Conservation (phyloP, 805 yeast species). For the Suhomyces kilbournensis region DNA sequence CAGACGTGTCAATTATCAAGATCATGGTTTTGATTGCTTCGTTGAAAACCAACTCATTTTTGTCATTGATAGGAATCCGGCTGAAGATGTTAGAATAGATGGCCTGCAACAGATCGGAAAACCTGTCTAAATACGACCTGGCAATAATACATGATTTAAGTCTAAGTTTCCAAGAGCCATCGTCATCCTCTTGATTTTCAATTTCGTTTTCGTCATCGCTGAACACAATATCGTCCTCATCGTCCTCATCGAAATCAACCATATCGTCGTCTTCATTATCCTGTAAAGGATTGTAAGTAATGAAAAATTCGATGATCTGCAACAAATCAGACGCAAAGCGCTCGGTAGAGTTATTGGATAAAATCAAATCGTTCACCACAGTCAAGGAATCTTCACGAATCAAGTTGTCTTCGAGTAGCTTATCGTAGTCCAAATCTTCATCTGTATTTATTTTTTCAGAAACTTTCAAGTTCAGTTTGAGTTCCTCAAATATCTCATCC, state of each 20-base stretch:
- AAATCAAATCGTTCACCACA: conserved; percentile 34
- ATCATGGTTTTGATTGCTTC: conserved; percentile 48
- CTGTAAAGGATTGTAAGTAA: conserved; percentile 31
- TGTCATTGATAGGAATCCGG: conserved; percentile 34
- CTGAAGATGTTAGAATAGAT: conserved; percentile 31
- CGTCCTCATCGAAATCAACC: conserved; percentile 22
- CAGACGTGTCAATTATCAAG: conserved; percentile 32
- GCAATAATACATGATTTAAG: conserved; percentile 47
- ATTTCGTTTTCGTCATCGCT: conserved; percentile 47
- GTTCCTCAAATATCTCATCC: conserved; percentile 5
- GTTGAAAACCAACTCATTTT: conserved; percentile 48
- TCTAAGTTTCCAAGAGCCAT: conserved; percentile 61
- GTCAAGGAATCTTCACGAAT: conserved; percentile 51
- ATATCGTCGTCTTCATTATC: conserved; percentile 18
- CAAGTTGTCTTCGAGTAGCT: conserved; percentile 41
- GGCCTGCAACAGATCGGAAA: conserved; percentile 34
- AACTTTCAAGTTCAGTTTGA: conserved; percentile 1
- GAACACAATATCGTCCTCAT: conserved; percentile 16
- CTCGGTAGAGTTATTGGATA: conserved; percentile 10
- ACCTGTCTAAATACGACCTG: conserved; percentile 32
- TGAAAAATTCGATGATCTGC: conserved; percentile 18
- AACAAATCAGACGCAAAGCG: conserved; percentile 13
- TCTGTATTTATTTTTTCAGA: conserved; percentile 9
- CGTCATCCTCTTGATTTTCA: conserved; percentile 44
- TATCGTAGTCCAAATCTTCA: conserved; percentile 44